Conservation (phyloP, 2,329 filamentous ascomycete species). For the Berkeleyomyces basicola region DNA sequence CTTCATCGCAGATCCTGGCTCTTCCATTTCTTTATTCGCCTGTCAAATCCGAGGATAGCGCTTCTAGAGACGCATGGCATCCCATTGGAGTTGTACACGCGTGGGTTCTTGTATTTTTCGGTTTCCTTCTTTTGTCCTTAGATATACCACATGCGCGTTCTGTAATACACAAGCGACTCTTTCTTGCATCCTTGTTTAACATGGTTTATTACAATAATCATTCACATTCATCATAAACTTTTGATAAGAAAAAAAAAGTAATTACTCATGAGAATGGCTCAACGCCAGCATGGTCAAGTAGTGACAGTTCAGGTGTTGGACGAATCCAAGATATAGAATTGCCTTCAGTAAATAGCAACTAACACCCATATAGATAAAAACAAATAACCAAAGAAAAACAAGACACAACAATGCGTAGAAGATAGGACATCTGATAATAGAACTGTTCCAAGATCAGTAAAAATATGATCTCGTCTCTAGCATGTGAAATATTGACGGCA, state of each 20-base stretch:
- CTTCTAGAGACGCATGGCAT: neutral
- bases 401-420: neutral
- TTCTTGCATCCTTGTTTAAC: neutral
- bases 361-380: slow-evolving; percentile 7
- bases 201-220: neutral
- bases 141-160: neutral
- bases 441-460: neutral
- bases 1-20: neutral
- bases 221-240: neutral
- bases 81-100: neutral
- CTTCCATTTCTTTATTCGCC: neutral
- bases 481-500: neutral
- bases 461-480: slow-evolving; percentile 1
- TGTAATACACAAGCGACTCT: neutral
- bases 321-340: neutral
- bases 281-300: neutral
- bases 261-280: neutral
- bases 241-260: neutral
- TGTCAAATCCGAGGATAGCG: neutral
- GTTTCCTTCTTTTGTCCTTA: neutral
- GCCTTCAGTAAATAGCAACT: neutral
- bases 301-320: neutral
- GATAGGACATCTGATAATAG: slow-evolving; percentile 1
- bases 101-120: neutral
- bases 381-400: neutral